These are phyloP conservation scores for Astrocystis sublimbata DNA, from an alignment of 495 filamentous ascomycete species.

Conservation along the genomic window DNA sequence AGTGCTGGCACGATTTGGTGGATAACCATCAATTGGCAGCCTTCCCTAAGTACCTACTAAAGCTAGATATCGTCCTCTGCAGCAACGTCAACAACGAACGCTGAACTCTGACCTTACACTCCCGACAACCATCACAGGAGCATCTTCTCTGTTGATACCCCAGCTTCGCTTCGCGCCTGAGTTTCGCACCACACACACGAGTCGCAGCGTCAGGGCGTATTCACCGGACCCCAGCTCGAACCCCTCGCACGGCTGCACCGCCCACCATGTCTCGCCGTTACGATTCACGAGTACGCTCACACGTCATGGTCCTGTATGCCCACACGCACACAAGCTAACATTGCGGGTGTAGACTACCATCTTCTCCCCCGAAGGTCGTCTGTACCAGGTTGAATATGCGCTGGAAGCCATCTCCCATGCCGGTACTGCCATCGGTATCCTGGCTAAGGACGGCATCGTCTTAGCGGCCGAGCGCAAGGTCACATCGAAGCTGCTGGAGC, in stretches of 20 bases:
- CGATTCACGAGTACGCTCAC: constrained; percentile 82
- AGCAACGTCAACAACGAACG: background rate
- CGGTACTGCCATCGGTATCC: constrained; percentile 92
- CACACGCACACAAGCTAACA: constrained; percentile 44
- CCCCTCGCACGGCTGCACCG: constrained; percentile 16
- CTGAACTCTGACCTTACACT: background rate
- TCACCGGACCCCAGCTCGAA: background rate
- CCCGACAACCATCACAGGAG: background rate
- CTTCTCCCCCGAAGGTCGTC: constrained; percentile 96
- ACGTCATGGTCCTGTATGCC: constrained; percentile 11
- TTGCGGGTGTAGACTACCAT: constrained; percentile 78
- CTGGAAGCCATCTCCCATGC: constrained; percentile 98
- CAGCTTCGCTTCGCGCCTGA: background rate
- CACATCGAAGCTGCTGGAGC: constrained; percentile 97
- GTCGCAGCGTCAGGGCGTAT: background rate
- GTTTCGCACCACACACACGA: background rate
- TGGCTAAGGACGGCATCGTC: constrained; percentile 97
- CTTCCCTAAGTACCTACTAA: constrained; percentile 4
- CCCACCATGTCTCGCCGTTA: constrained; percentile 90
- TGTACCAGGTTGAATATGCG: constrained; percentile 99
- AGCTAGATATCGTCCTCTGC: background rate
- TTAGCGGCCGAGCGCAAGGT: constrained; percentile 99
- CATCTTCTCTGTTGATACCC: background rate
- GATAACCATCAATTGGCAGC: background rate
- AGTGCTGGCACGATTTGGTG: constrained; percentile 4